Evolutionary conservation across 768 basidiomycete species (phyloP).

Genomic region (Candolleomyces aberdarensis): DNA sequence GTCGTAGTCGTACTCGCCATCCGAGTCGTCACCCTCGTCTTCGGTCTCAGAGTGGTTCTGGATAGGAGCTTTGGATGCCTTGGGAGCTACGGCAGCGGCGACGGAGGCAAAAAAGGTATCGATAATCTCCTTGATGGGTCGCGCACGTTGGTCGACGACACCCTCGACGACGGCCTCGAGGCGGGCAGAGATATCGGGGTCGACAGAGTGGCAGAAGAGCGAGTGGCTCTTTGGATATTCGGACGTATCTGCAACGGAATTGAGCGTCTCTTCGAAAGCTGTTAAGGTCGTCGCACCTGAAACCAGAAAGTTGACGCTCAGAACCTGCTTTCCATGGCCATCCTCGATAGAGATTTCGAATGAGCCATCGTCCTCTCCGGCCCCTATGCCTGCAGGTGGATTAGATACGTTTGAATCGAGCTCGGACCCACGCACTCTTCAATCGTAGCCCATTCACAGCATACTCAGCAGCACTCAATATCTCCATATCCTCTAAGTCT

Average conservation of each 20-base stretch:
- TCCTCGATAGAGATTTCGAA: constrained; percentile 47
- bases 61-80: constrained; percentile 14
- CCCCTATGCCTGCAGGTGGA: constrained; percentile 37
- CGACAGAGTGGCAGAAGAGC: constrained; percentile 53
- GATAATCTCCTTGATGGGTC: constrained; percentile 44
- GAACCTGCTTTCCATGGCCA: constrained; percentile 28
- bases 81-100: constrained; percentile 20
- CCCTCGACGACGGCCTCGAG: constrained; percentile 42
- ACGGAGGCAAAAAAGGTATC: constrained; percentile 38
- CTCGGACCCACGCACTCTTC: constrained; percentile 31
- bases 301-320: constrained; percentile 42
- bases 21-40: constrained; percentile 36
- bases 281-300: constrained; percentile 36
- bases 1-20: constrained; percentile 19
- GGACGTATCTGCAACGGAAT: constrained; percentile 47
- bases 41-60: constrained; percentile 31
- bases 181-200: constrained; percentile 36
- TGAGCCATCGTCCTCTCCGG: constrained; percentile 65
- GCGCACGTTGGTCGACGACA: constrained; percentile 38
- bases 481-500: constrained; percentile 49
- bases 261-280: background rate
- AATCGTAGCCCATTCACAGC: constrained; percentile 35
- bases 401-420: background rate
- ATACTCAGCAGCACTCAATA: constrained; percentile 33
- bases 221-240: constrained; percentile 62